Conservation (phyloP, 805 yeast genomes). For the Starmerella bacillaris region DNA sequence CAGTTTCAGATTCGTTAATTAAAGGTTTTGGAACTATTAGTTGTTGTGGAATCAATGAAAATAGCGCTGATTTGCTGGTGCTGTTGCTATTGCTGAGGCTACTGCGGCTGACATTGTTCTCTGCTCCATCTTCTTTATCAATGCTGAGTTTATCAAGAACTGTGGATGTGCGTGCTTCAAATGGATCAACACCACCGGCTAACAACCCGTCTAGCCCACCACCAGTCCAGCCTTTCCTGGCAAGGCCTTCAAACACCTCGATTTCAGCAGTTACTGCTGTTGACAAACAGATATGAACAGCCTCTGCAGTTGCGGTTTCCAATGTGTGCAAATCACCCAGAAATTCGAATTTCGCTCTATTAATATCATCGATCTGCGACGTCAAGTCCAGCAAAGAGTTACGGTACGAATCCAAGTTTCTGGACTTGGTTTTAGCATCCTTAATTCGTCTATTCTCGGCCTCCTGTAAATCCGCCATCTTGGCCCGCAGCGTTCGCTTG, state of each 20-base stretch:
- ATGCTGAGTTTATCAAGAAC: too few species aligned
- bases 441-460: constrained; percentile 46
- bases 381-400: constrained; percentile 50
- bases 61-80: too few species aligned
- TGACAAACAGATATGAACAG: constrained; percentile 38
- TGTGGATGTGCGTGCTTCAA: constrained; percentile 23
- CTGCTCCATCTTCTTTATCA: too few species aligned
- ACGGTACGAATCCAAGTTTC: constrained; percentile 53
- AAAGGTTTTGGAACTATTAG: too few species aligned
- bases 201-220: constrained; percentile 64
- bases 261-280: constrained; percentile 60
- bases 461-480: constrained; percentile 34
- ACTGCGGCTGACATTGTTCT: too few species aligned
- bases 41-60: too few species aligned
- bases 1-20: too few species aligned
- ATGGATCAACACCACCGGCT: constrained; percentile 49
- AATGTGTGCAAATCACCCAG: constrained; percentile 44
- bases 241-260: constrained; percentile 63
- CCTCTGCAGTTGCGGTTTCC: constrained; percentile 43
- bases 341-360: constrained; percentile 54
- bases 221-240: constrained; percentile 72
- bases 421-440: constrained; percentile 39
- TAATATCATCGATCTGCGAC: constrained; percentile 60
- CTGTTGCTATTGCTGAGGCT: too few species aligned
- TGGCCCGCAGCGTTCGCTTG: constrained; percentile 34